Evolutionary conservation across 2,329 filamentous ascomycete genomes (phyloP).

Genomic region (Aspergillus alliaceus): DNA sequence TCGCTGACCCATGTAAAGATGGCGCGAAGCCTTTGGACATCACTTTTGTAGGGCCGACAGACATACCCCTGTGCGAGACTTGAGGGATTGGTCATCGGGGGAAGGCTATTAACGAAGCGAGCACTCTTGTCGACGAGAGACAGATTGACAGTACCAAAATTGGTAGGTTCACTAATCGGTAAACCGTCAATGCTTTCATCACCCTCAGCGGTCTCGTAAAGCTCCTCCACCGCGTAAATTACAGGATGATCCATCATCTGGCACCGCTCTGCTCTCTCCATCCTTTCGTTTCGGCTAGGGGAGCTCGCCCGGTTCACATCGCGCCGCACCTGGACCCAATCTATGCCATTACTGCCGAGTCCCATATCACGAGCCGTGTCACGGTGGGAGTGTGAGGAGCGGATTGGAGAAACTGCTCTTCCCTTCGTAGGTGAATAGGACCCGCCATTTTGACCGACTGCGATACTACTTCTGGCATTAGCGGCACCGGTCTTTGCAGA

Average conservation of each 20-base stretch:
- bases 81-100: constrained; percentile 76
- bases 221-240: constrained; percentile 83
- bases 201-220: constrained; percentile 81
- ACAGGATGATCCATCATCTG: constrained; percentile 92
- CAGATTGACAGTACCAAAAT: constrained; percentile 78
- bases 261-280: constrained; percentile 82
- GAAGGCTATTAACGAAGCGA: constrained; percentile 81
- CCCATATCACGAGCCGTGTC: constrained; percentile 71
- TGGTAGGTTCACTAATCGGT: constrained; percentile 76
- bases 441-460: constrained; percentile 55
- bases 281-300: constrained; percentile 80
- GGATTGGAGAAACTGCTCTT: constrained; percentile 45
- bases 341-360: constrained; percentile 57
- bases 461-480: constrained; percentile 82
- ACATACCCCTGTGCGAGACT: constrained; percentile 87
- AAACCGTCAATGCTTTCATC: constrained; percentile 85
- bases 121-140: constrained; percentile 93
- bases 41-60: constrained; percentile 89
- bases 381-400: constrained; percentile 32
- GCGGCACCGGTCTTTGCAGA: constrained; percentile 92
- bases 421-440: constrained; percentile 51
- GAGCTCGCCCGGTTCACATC: constrained; percentile 96
- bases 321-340: constrained; percentile 96
- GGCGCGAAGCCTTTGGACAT: constrained; percentile 86
- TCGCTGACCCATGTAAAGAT: constrained; percentile 99